Evolutionary conservation across 352 stramenopile genomes (phyloP).

Genomic region (Pythium aquatile): DNA sequence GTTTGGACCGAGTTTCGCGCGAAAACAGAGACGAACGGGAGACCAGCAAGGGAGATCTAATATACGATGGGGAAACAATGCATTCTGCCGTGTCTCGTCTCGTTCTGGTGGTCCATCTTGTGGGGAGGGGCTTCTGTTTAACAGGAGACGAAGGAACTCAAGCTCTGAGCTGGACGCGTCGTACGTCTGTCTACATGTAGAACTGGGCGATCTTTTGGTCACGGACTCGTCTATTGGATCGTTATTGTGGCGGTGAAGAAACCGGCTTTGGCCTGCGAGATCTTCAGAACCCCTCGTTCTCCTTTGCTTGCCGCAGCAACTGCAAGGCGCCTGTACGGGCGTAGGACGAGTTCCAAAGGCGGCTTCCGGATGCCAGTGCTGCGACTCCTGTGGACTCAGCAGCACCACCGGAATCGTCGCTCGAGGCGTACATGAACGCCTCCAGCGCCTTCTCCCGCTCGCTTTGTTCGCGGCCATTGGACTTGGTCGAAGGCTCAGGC

Average conservation of each 20-base stretch:
- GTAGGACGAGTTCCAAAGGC: constrained; percentile 50
- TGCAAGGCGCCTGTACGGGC: constrained; percentile 62
- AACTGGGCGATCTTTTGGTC: too few species aligned
- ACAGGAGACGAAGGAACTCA: too few species aligned
- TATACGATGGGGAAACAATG: constrained; percentile 6
- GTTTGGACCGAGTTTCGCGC: too few species aligned
- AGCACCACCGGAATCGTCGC: constrained; percentile 13
- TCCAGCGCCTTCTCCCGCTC: constrained; percentile 17
- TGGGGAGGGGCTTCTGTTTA: too few species aligned
- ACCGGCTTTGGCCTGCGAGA: too few species aligned
- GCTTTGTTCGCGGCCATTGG: neutral
- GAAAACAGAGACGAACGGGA: neutral
- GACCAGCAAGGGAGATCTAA: neutral
- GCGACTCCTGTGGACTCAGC: constrained; percentile 14
- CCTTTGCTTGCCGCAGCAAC: constrained; percentile 62
- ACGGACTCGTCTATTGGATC: too few species aligned
- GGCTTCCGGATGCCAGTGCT: constrained; percentile 18
- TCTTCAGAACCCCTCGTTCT: constrained; percentile 51
- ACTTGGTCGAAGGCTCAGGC: neutral
- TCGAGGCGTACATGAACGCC: constrained; percentile 23
- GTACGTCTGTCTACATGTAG: too few species aligned
- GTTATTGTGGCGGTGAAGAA: too few species aligned
- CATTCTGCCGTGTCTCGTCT: neutral
- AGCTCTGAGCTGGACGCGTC: too few species aligned
- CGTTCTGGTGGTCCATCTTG: constrained; percentile 2